A percentile compares a stretch with the other conserved stretches of the same genome.
phyloP scores from a whole-genome alignment of 352 stramenopile species.

The Phytophthora gonapodyides region DNA sequence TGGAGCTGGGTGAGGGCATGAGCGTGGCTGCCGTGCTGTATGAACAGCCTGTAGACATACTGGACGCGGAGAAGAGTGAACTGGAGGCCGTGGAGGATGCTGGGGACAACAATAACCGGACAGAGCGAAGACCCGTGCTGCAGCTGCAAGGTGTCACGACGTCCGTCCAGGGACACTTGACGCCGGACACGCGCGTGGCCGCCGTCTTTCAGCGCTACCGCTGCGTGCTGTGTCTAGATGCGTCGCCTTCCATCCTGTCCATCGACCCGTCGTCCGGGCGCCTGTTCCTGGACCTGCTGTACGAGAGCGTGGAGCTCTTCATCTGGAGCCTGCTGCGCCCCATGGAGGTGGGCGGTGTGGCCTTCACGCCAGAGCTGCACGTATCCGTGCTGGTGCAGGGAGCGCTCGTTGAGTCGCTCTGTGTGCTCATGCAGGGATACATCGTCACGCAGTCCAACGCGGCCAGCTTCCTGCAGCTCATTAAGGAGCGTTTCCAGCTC shows the following conservation, averaged over 20 bases:
- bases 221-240: slow-evolving; percentile 84
- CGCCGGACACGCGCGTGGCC: slow-evolving; percentile 50
- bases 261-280: slow-evolving; percentile 76
- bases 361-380: slow-evolving; percentile 73
- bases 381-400: slow-evolving; percentile 85
- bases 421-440: slow-evolving; percentile 82
- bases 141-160: slow-evolving; percentile 28
- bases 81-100: slow-evolving; percentile 1
- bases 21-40: slow-evolving; percentile 52
- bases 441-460: slow-evolving; percentile 69
- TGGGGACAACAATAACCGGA: slow-evolving; percentile 16
- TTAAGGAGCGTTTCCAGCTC: slow-evolving; percentile 75
- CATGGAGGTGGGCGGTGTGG: slow-evolving; percentile 52
- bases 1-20: slow-evolving; percentile 80
- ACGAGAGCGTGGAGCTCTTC: slow-evolving; percentile 82
- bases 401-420: slow-evolving; percentile 75
- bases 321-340: slow-evolving; percentile 65
- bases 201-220: slow-evolving; percentile 80
- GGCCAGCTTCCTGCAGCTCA: slow-evolving; percentile 57
- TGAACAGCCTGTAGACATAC: slow-evolving; percentile 11
- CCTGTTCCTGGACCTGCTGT: slow-evolving; percentile 83
- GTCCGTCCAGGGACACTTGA: slow-evolving; percentile 42
- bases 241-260: slow-evolving; percentile 80
- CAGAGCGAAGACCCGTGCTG: slow-evolving; percentile 17
- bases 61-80: slow-evolving; percentile 7